A percentile compares a stretch with the other conserved stretches of the same genome.
Evolutionary conservation across 257 asterid genomes (phyloP).

Genomic region (Salvia splendens): DNA sequence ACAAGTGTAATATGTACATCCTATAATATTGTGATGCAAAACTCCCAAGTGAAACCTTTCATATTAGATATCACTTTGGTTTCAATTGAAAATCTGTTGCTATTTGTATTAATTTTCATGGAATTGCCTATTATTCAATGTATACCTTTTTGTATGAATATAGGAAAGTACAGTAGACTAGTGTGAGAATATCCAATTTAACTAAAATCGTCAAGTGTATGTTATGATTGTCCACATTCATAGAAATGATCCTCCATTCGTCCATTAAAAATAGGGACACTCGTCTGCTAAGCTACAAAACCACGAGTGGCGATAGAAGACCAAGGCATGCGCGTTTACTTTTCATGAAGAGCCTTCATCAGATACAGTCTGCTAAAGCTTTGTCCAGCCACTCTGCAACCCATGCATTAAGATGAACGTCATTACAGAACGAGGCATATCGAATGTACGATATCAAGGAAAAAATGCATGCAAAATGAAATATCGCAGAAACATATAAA

Average conservation of each 20-base stretch:
- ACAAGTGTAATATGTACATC: conserved; percentile 3
- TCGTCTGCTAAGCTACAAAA: background rate
- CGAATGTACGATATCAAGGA: background rate
- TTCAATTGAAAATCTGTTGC: background rate
- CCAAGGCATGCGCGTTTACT: conserved; percentile 27
- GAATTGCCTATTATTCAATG: too few relatives aligned
- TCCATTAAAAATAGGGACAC: background rate
- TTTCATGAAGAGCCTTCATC: conserved; percentile 90
- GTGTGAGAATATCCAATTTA: too few relatives aligned
- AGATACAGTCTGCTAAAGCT: conserved; percentile 81
- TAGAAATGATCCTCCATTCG: too few relatives aligned
- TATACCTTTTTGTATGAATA: too few relatives aligned
- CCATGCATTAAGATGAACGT: background rate
- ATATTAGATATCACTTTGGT: too few relatives aligned
- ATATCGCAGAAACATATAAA: background rate
- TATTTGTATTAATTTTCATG: too few relatives aligned
- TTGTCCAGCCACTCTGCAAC: conserved; percentile 86
- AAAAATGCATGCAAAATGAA: conserved; percentile 1
- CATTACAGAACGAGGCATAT: background rate
- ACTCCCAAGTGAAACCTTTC: background rate
- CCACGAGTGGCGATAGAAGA: background rate
- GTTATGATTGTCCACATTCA: too few relatives aligned
- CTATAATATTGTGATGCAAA: background rate
- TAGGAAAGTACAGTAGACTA: too few relatives aligned
- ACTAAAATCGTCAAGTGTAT: too few relatives aligned